Percentiles rank a stretch among this genome's conserved stretches.
These are phyloP conservation scores for Ophiocordyceps camponoti-floridani DNA, from an alignment of 2,329 filamentous ascomycete species.

Conservation along the genomic window DNA sequence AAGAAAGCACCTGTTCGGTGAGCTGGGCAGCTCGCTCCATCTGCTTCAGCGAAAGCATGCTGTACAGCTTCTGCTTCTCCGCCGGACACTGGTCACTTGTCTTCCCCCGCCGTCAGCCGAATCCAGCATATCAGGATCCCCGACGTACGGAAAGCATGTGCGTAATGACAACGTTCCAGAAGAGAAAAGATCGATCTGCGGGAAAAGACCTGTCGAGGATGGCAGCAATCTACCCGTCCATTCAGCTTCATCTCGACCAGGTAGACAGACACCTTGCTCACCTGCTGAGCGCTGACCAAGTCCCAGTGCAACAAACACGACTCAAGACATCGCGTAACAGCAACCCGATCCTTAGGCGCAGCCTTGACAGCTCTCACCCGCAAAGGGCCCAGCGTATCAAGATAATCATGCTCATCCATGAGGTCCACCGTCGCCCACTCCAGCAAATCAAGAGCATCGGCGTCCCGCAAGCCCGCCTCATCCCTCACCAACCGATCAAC, in stretches of 20 bases:
- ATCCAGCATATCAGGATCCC: background rate
- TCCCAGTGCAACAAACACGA: constrained; percentile 37
- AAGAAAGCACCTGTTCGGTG: constrained; percentile 19
- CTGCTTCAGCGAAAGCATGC: constrained; percentile 30
- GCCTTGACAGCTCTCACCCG: constrained; percentile 33
- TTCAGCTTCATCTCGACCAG: background rate
- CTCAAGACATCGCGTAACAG: constrained; percentile 26
- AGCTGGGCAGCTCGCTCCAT: constrained; percentile 29
- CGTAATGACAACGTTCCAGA: constrained; percentile 36
- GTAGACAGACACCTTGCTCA: constrained; percentile 8
- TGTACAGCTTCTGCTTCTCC: constrained; percentile 32
- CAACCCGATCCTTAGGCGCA: constrained; percentile 25
- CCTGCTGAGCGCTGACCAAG: constrained; percentile 37
- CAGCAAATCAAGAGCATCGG: constrained; percentile 32
- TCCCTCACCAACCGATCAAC: constrained; percentile 29
- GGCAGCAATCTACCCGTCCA: constrained; percentile 27
- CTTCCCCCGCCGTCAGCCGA: constrained; percentile 9
- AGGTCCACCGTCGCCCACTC: constrained; percentile 32
- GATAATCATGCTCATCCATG: constrained; percentile 20
- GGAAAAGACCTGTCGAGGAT: constrained; percentile 32
- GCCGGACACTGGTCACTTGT: constrained; percentile 26
- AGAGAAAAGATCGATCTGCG: constrained; percentile 28
- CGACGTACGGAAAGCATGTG: constrained; percentile 31
- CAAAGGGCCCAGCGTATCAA: constrained; percentile 29
- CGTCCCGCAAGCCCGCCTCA: constrained; percentile 26